A percentile compares a stretch with the other conserved stretches of the same genome.
phyloP scores from a whole-genome alignment of 495 filamentous ascomycete genomes.

The Aspergillus hancockii region DNA sequence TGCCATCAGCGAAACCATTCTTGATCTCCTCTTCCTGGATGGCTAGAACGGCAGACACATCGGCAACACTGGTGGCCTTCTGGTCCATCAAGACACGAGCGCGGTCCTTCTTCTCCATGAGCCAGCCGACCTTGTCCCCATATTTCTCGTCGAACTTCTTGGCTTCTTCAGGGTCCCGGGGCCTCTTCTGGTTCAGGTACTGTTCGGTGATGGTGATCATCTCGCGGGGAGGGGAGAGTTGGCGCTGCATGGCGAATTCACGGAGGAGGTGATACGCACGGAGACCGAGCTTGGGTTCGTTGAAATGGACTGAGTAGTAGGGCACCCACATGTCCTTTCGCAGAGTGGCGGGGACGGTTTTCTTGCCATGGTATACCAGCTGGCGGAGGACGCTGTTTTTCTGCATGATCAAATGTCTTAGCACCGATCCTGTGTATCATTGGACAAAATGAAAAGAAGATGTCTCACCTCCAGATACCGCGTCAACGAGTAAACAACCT shows the following conservation, averaged over 20 bases:
- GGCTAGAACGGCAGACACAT: slow-evolving; percentile 75
- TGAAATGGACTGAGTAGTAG: slow-evolving; percentile 74
- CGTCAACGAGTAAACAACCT: slow-evolving; percentile 79
- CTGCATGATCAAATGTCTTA: slow-evolving; percentile 33
- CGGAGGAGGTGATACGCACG: slow-evolving; percentile 76
- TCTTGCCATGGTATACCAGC: slow-evolving; percentile 86
- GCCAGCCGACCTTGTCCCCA: slow-evolving; percentile 40
- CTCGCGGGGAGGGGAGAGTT: slow-evolving; percentile 44
- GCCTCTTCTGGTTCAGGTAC: slow-evolving; percentile 57
- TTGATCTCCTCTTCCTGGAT: slow-evolving; percentile 50
- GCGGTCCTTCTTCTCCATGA: slow-evolving; percentile 56
- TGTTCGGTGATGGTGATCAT: slow-evolving; percentile 51
- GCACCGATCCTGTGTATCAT: slow-evolving; percentile 10
- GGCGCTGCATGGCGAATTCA: slow-evolving; percentile 64
- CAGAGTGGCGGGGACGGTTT: slow-evolving; percentile 72
- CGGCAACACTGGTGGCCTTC: slow-evolving; percentile 84
- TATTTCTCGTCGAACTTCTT: slow-evolving; percentile 49
- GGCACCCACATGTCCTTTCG: slow-evolving; percentile 93
- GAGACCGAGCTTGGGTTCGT: slow-evolving; percentile 63
- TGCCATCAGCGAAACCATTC: slow-evolving; percentile 31
- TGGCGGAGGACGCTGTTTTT: slow-evolving; percentile 70
- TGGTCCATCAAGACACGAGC: slow-evolving; percentile 76
- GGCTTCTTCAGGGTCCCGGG: slow-evolving; percentile 51
- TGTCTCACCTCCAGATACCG: slow-evolving; percentile 65
- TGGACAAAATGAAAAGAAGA: background rate